phyloP scores from a whole-genome alignment of 2,329 filamentous ascomycete genomes.

The Hymenoscyphus repandus region DNA sequence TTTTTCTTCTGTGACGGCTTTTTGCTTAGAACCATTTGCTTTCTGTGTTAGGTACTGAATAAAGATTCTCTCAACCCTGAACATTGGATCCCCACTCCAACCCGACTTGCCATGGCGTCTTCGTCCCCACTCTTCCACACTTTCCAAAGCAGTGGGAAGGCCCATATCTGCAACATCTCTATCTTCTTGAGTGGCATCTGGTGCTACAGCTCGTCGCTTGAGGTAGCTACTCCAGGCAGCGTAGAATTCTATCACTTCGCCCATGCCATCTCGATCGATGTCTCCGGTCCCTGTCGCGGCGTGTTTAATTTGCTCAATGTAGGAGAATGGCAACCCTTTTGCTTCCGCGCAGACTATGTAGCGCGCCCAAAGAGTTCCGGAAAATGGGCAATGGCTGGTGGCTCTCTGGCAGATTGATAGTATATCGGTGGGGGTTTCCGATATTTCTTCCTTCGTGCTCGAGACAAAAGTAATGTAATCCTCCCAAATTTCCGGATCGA shows the following conservation, averaged over 20 bases:
- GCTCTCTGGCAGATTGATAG: slow-evolving; percentile 74
- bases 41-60: slow-evolving; percentile 89
- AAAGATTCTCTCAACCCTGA: slow-evolving; percentile 83
- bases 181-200: slow-evolving; percentile 72
- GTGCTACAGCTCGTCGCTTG: slow-evolving; percentile 74
- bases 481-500: slow-evolving; percentile 73
- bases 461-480: slow-evolving; percentile 50
- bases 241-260: slow-evolving; percentile 85
- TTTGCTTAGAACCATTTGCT: background rate
- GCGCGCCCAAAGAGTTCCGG: slow-evolving; percentile 83
- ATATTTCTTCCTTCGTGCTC: slow-evolving; percentile 20
- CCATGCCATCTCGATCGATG: slow-evolving; percentile 79
- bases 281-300: slow-evolving; percentile 81
- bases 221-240: slow-evolving; percentile 93
- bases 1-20: too few relatives aligned
- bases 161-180: slow-evolving; percentile 87
- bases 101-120: slow-evolving; percentile 64
- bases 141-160: slow-evolving; percentile 78
- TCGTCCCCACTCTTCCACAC: slow-evolving; percentile 72
- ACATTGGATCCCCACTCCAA: slow-evolving; percentile 83
- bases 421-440: slow-evolving; percentile 37
- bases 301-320: slow-evolving; percentile 87
- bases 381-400: slow-evolving; percentile 89
- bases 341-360: slow-evolving; percentile 82
- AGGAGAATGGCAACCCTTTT: slow-evolving; percentile 67